phyloP scores from a whole-genome alignment of 176 grass and related monocot species.

The Zoysia pacifica region DNA sequence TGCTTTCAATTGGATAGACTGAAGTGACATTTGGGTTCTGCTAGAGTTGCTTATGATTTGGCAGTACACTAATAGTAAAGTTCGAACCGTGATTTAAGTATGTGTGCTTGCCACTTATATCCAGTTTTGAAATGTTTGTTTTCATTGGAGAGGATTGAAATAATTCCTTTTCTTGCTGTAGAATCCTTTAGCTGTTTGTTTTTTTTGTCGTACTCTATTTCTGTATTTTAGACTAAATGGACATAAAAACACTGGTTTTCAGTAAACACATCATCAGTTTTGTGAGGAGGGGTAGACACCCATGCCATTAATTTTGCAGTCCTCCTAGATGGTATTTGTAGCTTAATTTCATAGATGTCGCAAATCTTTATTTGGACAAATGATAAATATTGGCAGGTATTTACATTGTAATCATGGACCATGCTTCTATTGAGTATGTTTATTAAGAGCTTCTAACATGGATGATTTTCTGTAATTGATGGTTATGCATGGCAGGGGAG shows the following conservation, averaged over 20 bases:
- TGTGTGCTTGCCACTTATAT: not conserved
- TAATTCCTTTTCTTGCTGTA: not conserved
- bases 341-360: slow-evolving; percentile 10
- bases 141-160: not conserved
- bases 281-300: too few species aligned
- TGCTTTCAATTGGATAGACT: not conserved
- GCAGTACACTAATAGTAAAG: not conserved
- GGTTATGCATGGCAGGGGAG: slow-evolving; percentile 62
- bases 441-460: slow-evolving; percentile 3
- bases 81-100: slow-evolving; percentile 19
- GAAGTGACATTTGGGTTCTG: not conserved
- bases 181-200: slow-evolving; percentile 15
- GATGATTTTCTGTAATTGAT: slow-evolving; percentile 28
- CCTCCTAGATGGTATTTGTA: not conserved
- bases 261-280: not conserved
- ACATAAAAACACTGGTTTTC: not conserved
- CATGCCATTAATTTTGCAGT: not conserved
- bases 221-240: slow-evolving; percentile 1
- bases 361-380: not conserved
- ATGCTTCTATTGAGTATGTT: not conserved
- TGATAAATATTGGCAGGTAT: slow-evolving; percentile 8
- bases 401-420: not conserved
- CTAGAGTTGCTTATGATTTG: slow-evolving; percentile 3
- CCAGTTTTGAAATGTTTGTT: slow-evolving; percentile 1
- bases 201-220: not conserved